These are phyloP conservation scores for Apiospora saccharicola DNA, from an alignment of 2,329 filamentous ascomycete genomes.

Conservation along the genomic window DNA sequence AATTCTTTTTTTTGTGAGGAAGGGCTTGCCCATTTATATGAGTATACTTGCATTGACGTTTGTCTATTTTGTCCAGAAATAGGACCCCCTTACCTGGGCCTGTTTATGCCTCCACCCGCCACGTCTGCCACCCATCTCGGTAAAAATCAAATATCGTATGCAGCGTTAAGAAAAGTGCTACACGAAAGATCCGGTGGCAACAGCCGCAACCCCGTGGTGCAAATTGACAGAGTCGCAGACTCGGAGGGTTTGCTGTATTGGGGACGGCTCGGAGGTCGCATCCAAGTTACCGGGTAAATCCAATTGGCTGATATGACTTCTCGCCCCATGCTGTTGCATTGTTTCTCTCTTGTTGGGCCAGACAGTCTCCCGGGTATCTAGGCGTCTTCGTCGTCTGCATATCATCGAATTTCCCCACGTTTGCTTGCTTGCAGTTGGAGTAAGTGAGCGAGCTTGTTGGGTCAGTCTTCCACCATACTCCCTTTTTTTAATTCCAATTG, in stretches of 20 bases:
- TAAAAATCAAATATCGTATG: not conserved
- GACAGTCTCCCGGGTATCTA: not conserved
- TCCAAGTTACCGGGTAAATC: slow-evolving; percentile 24
- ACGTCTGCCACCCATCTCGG: not conserved
- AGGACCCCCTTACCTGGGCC: not conserved
- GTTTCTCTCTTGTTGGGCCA: not conserved
- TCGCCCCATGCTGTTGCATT: not conserved
- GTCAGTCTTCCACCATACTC: not conserved
- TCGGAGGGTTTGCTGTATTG: slow-evolving; percentile 18
- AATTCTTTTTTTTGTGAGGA: not conserved
- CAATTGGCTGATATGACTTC: slow-evolving; percentile 14
- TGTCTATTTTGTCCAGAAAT: not conserved
- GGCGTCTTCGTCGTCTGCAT: not conserved
- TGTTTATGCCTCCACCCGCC: not conserved
- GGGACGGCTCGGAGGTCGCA: slow-evolving; percentile 21
- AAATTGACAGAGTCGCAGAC: slow-evolving; percentile 16
- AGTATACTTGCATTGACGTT: not conserved
- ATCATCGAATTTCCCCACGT: not conserved
- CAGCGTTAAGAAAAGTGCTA: not conserved
- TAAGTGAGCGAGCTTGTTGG: not conserved
- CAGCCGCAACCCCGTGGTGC: not conserved
- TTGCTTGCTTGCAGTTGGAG: not conserved
- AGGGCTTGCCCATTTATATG: not conserved
- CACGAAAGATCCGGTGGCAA: slow-evolving; percentile 10
- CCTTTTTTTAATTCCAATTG: not conserved